phyloP scores from a whole-genome alignment of 2,329 filamentous ascomycete genomes.

The Colletotrichum spaethianum region DNA sequence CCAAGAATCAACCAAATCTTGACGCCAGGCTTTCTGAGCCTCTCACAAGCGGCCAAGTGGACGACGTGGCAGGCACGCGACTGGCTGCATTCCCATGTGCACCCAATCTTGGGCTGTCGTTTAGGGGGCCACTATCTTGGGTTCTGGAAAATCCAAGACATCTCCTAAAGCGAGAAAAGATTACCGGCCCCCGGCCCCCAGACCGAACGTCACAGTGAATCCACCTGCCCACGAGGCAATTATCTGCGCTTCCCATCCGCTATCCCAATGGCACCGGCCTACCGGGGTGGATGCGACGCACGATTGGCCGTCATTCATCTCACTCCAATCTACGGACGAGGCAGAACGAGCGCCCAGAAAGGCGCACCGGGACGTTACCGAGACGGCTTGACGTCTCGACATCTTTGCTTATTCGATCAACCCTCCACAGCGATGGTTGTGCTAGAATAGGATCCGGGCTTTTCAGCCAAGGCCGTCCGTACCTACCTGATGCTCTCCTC shows the following conservation, averaged over 20 bases:
- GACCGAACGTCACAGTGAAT: slow-evolving; percentile 29
- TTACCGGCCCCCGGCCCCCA: slow-evolving; percentile 14
- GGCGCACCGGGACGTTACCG: not conserved
- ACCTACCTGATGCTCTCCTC: not conserved
- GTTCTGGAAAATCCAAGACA: slow-evolving; percentile 33
- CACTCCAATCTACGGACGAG: slow-evolving; percentile 20
- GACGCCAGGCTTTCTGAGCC: slow-evolving; percentile 40
- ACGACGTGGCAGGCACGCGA: slow-evolving; percentile 42
- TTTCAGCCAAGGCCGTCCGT: not conserved
- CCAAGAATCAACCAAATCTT: slow-evolving; percentile 1
- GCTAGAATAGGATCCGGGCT: slow-evolving; percentile 10
- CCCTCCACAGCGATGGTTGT: slow-evolving; percentile 1
- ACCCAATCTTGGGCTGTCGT: slow-evolving; percentile 18
- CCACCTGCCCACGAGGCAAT: slow-evolving; percentile 35
- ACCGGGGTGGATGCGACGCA: slow-evolving; percentile 10
- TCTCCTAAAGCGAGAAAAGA: slow-evolving; percentile 2
- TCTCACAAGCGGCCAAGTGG: slow-evolving; percentile 50
- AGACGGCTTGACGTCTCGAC: not conserved
- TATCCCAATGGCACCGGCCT: slow-evolving; percentile 26
- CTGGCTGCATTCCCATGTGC: slow-evolving; percentile 37
- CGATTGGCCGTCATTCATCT: slow-evolving; percentile 22
- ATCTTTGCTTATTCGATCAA: slow-evolving; percentile 1
- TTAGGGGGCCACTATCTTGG: slow-evolving; percentile 17
- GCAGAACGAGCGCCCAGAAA: slow-evolving; percentile 4
- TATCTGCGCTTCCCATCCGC: slow-evolving; percentile 25